Evolutionary conservation across 2,329 filamentous ascomycete genomes (phyloP).

Genomic region (Nemania abortiva): DNA sequence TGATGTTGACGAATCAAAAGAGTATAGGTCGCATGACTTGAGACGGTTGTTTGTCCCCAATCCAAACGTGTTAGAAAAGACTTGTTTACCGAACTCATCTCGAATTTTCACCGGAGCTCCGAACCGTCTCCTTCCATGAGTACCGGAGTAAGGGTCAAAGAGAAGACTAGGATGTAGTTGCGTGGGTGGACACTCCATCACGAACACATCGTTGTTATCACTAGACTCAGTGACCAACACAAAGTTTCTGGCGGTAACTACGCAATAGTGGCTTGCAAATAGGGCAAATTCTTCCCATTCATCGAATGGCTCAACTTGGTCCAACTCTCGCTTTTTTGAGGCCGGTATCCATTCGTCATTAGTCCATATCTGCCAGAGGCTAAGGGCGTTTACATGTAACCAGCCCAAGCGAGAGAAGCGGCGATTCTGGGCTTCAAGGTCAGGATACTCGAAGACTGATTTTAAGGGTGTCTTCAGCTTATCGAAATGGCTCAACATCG

Average conservation of each 20-base stretch:
- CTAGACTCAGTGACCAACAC: neutral
- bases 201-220: neutral
- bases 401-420: conserved; percentile 80
- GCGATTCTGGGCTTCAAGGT: conserved; percentile 70
- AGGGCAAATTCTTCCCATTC: conserved; percentile 96
- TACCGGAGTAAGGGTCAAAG: conserved; percentile 55
- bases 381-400: conserved; percentile 70
- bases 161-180: conserved; percentile 37
- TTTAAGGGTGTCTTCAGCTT: conserved; percentile 84
- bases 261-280: conserved; percentile 86
- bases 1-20: conserved; percentile 48
- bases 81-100: conserved; percentile 57
- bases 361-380: conserved; percentile 87
- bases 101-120: conserved; percentile 64
- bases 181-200: conserved; percentile 19
- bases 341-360: conserved; percentile 73
- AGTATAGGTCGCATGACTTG: conserved; percentile 65
- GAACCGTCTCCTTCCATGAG: conserved; percentile 68
- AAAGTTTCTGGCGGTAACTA: conserved; percentile 72
- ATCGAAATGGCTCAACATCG: conserved; percentile 86
- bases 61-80: conserved; percentile 60
- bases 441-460: conserved; percentile 77
- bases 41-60: conserved; percentile 59
- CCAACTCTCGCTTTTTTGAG: conserved; percentile 70
- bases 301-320: conserved; percentile 85